Percentiles rank a stretch among this genome's conserved stretches.
These are phyloP conservation scores for Talaromyces thailandensis DNA, from an alignment of 495 filamentous ascomycete genomes.

Conservation along the genomic window DNA sequence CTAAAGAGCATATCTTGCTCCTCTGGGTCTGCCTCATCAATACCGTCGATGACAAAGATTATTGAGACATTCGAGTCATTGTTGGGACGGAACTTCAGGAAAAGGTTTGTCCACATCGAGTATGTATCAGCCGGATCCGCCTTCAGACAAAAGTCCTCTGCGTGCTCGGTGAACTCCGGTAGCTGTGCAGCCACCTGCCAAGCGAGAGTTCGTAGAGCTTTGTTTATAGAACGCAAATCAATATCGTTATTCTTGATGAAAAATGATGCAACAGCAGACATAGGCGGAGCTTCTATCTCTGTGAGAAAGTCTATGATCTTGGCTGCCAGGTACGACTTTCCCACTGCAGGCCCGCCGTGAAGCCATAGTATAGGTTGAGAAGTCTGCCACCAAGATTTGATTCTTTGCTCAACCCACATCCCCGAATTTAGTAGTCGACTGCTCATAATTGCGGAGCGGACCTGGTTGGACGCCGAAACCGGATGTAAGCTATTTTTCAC, in stretches of 20 bases:
- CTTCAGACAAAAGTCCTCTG: not conserved
- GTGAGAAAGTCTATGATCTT: constrained; percentile 12
- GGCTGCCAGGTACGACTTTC: constrained; percentile 23
- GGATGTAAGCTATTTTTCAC: not conserved
- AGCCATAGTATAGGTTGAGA: constrained; percentile 20
- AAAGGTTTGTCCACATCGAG: not conserved
- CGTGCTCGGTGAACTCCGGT: not conserved
- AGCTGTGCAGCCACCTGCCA: constrained; percentile 16
- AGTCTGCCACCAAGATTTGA: constrained; percentile 6
- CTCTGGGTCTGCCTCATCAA: not conserved
- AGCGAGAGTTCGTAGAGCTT: constrained; percentile 18
- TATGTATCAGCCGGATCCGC: not conserved
- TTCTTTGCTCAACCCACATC: constrained; percentile 7
- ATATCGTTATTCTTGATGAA: constrained; percentile 22
- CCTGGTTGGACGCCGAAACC: constrained; percentile 3
- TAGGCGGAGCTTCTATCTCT: not conserved
- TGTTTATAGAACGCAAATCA: constrained; percentile 18
- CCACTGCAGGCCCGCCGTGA: constrained; percentile 20
- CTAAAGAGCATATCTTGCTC: not conserved
- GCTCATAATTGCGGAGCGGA: not conserved
- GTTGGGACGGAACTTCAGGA: not conserved
- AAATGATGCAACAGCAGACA: constrained; percentile 16
- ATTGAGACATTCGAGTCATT: not conserved
- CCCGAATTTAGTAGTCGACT: constrained; percentile 6
- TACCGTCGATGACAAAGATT: not conserved